These are phyloP conservation scores for Trichosanthes truncata DNA, from an alignment of 306 rosid species.

Conservation along the genomic window DNA sequence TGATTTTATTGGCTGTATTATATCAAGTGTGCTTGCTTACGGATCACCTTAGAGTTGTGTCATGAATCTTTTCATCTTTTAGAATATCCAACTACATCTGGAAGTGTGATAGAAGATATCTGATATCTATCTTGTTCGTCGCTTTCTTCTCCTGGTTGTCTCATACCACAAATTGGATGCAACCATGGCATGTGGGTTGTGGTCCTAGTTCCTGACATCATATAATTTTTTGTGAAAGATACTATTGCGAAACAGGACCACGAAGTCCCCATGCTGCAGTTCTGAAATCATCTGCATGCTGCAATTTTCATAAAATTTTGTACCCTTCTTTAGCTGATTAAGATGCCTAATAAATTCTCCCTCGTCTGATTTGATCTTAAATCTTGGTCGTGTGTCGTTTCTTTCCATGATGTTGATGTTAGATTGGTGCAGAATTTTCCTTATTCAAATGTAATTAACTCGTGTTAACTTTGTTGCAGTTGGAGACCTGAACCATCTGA, in stretches of 20 bases:
- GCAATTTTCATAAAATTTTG: not conserved
- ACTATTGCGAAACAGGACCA: not conserved
- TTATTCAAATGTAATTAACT: not conserved
- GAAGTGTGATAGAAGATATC: not conserved
- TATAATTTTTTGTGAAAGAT: not conserved
- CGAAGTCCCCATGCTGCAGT: not conserved
- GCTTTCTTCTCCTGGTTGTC: not conserved
- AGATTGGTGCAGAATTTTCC: not conserved
- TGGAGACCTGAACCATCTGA: slow-evolving; percentile 17
- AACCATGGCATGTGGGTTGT: not conserved
- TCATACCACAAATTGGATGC: not conserved
- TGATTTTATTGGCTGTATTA: not conserved
- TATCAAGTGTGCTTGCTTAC: not conserved
- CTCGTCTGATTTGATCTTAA: not conserved
- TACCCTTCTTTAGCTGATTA: not conserved
- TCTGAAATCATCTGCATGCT: not conserved
- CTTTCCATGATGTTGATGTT: not conserved
- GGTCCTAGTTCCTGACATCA: not conserved
- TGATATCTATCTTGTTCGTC: not conserved
- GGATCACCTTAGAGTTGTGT: not conserved
- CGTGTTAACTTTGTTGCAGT: not conserved
- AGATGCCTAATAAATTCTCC: not conserved
- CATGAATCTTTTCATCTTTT: not conserved
- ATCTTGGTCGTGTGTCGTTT: not conserved
- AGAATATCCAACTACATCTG: not conserved